These are phyloP conservation scores for Chrysosporium queenslandicum DNA, from an alignment of 2,329 filamentous ascomycete species.

Conservation along the genomic window DNA sequence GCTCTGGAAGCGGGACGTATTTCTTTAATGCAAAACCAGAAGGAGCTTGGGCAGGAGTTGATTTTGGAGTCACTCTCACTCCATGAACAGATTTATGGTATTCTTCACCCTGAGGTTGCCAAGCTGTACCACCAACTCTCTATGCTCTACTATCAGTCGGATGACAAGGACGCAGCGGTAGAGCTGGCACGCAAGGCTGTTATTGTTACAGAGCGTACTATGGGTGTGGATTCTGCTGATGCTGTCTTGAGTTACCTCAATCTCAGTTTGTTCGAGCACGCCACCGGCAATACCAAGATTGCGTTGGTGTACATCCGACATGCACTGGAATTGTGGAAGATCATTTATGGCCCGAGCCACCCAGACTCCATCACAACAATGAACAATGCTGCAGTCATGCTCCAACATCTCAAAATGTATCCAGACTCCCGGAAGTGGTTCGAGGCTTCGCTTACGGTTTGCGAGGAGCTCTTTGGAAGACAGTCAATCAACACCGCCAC, in stretches of 20 bases:
- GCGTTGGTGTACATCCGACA: constrained; percentile 87
- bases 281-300: constrained; percentile 75
- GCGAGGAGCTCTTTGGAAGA: constrained; percentile 80
- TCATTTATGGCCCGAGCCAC: constrained; percentile 87
- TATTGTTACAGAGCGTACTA: constrained; percentile 86
- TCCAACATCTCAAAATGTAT: constrained; percentile 90
- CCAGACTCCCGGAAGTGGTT: constrained; percentile 95
- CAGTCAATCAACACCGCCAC: constrained; percentile 89
- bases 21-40: constrained; percentile 90
- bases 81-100: constrained; percentile 97
- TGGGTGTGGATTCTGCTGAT: constrained; percentile 87
- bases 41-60: constrained; percentile 89
- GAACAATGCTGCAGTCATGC: constrained; percentile 98
- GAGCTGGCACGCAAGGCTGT: constrained; percentile 94
- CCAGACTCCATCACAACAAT: constrained; percentile 97
- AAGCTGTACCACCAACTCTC: constrained; percentile 90
- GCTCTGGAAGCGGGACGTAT: constrained; percentile 91
- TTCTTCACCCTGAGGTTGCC: constrained; percentile 91
- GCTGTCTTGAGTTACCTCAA: constrained; percentile 94
- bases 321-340: constrained; percentile 89
- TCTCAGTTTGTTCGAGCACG: constrained; percentile 86
- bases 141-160: constrained; percentile 93
- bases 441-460: constrained; percentile 79
- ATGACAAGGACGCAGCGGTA: constrained; percentile 91
- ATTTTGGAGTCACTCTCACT: constrained; percentile 90